Base-by-base conservation (phyloP, 352 stramenopile species). In the Phytophthora sansomeana region DNA sequence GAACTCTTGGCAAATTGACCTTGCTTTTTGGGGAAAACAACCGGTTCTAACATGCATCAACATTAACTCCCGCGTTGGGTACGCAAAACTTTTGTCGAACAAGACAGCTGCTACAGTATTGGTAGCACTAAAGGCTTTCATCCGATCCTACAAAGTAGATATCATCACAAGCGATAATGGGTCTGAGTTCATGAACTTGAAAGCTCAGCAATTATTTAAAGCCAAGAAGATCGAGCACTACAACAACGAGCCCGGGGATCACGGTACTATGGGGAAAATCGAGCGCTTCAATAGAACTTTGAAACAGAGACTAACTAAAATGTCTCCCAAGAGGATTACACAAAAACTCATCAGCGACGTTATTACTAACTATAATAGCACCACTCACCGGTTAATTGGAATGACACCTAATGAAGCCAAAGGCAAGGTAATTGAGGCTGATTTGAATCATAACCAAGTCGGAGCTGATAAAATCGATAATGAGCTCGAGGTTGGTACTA, bases 321-420 rank as follows among this genome's bases (percentile, higher is more conserved):
- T 78, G 8, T 17, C 38, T 32, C 21, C 48, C 11, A 63, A 56
- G 10, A 5, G 44, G 26, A 38, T 76, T 11, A 74, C 61, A 24
- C 65, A 72, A 42, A 66, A 48, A 43, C 29, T 79, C 21, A 35
- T 75, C 3, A 57, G 26, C 14, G 49, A 69, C 47, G 8, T 67
- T 2, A 76, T 80, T 13, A 8, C 44, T 4, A 77, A 77, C 36
- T 81, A 77, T 53, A 81, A 81, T 21, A 68, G 24, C 9, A 80
- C 72, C 6, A 17, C 47, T 33, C 63, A 79, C 54, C 30, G 39
- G 7, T 44, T 52, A 1, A 75, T 79, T 32, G 19, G 57, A 26
- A 46, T 32, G 47, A 74, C 59, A 17, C 72, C 72, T 13, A n/a
- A n/a, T n/a, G n/a, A n/a, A n/a, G n/a, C n/a, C n/a, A n/a, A n/a